A percentile compares a stretch with the other conserved stretches of the same genome.
Conservation (phyloP, 768 basidiomycete species). For the Lentinula boryana region DNA sequence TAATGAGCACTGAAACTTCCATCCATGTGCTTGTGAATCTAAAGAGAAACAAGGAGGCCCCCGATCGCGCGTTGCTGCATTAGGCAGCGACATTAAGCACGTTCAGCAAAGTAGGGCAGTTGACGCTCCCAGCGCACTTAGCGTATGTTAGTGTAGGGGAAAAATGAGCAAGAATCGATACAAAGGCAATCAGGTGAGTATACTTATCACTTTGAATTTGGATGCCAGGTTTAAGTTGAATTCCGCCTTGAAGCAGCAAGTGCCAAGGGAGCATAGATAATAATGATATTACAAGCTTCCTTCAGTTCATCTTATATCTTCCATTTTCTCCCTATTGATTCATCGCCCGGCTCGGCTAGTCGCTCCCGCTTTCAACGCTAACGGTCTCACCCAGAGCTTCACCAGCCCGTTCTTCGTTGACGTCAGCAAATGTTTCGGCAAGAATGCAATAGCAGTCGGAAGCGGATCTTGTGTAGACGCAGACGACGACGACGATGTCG, state of each 20-base stretch:
- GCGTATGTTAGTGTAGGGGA: too few relatives aligned
- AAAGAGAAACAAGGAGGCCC: too few relatives aligned
- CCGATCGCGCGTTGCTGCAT: too few relatives aligned
- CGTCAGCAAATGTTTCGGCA: constrained; percentile 75
- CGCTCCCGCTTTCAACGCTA: constrained; percentile 32
- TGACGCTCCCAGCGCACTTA: too few relatives aligned
- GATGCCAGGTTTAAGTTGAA: neutral
- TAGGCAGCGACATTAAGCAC: too few relatives aligned
- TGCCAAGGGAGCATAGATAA: neutral
- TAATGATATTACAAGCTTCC: neutral
- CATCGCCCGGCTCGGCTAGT: neutral
- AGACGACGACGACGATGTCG: constrained; percentile 15
- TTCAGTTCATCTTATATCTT: neutral
- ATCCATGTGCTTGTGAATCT: too few relatives aligned
- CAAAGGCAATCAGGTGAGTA: too few relatives aligned
- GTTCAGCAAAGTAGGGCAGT: too few relatives aligned
- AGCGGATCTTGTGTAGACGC: constrained; percentile 81
- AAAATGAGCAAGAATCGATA: too few relatives aligned
- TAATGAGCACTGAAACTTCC: too few relatives aligned
- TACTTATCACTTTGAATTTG: too few relatives aligned
- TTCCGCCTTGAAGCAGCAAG: neutral
- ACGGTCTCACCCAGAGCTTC: constrained; percentile 80
- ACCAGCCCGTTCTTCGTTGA: constrained; percentile 72
- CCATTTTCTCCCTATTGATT: neutral
- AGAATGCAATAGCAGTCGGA: constrained; percentile 66